phyloP scores from a whole-genome alignment of 495 filamentous ascomycete species.

The Viridothelium virens region DNA sequence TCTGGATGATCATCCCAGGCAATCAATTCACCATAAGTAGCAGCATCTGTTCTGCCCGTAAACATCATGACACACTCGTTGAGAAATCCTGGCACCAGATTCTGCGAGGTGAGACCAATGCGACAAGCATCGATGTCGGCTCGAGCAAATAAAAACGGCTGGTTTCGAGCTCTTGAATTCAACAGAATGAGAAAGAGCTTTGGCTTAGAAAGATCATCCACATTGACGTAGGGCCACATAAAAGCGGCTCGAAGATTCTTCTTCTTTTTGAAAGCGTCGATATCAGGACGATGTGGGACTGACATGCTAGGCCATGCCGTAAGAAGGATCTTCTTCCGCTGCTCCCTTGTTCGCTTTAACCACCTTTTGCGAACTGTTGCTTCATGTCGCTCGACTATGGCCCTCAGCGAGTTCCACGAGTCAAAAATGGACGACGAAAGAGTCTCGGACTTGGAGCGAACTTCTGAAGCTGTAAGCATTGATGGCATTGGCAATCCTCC shows the following conservation, averaged over 20 bases:
- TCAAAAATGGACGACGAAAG: not conserved
- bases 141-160: slow-evolving; percentile 38
- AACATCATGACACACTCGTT: slow-evolving; percentile 41
- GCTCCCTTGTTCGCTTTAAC: slow-evolving; percentile 40
- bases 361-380: slow-evolving; percentile 41
- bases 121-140: slow-evolving; percentile 32
- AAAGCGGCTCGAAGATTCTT: slow-evolving; percentile 31
- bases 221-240: slow-evolving; percentile 51
- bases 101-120: slow-evolving; percentile 28
- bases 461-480: not conserved
- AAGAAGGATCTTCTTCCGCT: slow-evolving; percentile 38
- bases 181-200: slow-evolving; percentile 43
- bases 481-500: not conserved
- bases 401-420: not conserved
- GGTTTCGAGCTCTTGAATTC: slow-evolving; percentile 41
- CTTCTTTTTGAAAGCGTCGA: slow-evolving; percentile 37
- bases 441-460: not conserved
- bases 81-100: slow-evolving; percentile 35
- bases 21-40: slow-evolving; percentile 43
- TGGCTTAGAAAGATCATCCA: slow-evolving; percentile 45
- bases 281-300: slow-evolving; percentile 44
- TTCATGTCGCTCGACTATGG: not conserved
- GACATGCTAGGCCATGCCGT: slow-evolving; percentile 44
- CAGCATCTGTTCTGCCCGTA: slow-evolving; percentile 28
- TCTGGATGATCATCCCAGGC: slow-evolving; percentile 36